phyloP scores from a whole-genome alignment of 768 basidiomycete species.

The Suillus subalutaceus region DNA sequence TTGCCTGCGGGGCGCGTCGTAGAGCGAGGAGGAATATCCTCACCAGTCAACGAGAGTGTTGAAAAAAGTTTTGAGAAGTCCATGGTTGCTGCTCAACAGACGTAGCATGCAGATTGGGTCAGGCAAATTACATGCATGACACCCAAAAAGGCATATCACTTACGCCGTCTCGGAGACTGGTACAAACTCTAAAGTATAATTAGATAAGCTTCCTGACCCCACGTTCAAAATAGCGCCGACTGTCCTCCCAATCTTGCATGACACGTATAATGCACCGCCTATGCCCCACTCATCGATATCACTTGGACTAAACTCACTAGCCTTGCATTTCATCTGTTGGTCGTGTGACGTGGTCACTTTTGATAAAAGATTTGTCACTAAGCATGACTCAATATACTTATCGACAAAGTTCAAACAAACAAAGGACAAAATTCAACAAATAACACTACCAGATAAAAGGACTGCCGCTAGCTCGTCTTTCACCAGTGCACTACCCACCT shows the following conservation, averaged over 20 bases:
- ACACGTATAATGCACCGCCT: not conserved
- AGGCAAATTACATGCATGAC: no score
- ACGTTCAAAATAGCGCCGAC: not conserved
- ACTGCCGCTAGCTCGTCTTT: not conserved
- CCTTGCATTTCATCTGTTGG: not conserved
- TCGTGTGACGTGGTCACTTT: not conserved
- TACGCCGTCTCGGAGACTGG: not conserved
- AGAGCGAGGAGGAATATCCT: not conserved
- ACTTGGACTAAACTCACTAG: not conserved
- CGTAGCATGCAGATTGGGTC: not conserved
- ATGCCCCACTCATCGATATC: not conserved
- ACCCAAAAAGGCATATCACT: not conserved
- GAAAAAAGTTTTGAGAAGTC: not conserved
- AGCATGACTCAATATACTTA: not conserved
- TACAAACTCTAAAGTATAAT: not conserved
- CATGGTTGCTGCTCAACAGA: conserved; percentile 1
- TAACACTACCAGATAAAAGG: not conserved
- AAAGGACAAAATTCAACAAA: not conserved
- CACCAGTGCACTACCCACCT: not conserved
- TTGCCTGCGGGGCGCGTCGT: not conserved
- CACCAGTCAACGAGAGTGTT: no score
- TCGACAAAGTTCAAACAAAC: not conserved
- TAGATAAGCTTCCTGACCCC: not conserved
- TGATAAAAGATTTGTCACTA: not conserved
- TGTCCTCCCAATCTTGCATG: not conserved